These are phyloP conservation scores for Coemansia sp. DNA, from an alignment of 192 early-diverging fungal genomes.

Conservation along the genomic window DNA sequence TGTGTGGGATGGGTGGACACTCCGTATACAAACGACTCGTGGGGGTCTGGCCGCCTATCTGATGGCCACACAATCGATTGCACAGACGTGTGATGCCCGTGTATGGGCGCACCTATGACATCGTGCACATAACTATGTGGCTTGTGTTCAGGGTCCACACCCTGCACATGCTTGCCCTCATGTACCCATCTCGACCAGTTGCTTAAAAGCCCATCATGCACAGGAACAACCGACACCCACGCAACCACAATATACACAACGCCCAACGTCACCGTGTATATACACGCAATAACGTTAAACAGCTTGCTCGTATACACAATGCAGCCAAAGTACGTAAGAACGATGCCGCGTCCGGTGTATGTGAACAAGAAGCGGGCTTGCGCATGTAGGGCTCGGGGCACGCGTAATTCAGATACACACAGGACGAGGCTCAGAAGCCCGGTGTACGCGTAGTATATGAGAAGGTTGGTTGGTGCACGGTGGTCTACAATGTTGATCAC, in stretches of 20 bases:
- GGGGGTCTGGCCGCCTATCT: neutral
- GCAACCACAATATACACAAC: constrained; percentile 57
- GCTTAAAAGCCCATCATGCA: constrained; percentile 42
- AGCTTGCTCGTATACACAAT: constrained; percentile 49
- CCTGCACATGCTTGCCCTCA: constrained; percentile 12
- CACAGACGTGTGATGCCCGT: constrained; percentile 6
- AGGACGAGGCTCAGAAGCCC: constrained; percentile 48
- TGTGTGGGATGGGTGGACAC: constrained; percentile 13
- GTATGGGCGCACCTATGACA: too few relatives aligned
- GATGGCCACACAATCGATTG: constrained; percentile 35
- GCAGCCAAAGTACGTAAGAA: constrained; percentile 63
- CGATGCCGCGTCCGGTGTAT: constrained; percentile 58
- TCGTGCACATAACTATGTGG: neutral
- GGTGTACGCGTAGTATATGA: constrained; percentile 57
- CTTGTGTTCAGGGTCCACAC: neutral
- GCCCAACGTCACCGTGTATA: constrained; percentile 53
- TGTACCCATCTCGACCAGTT: constrained; percentile 47
- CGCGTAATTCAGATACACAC: constrained; percentile 54
- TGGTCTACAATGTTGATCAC: constrained; percentile 43
- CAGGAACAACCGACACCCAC: constrained; percentile 49
- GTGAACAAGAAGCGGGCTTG: constrained; percentile 59
- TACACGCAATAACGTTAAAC: constrained; percentile 55
- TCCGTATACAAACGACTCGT: constrained; percentile 47
- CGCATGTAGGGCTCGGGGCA: constrained; percentile 42
- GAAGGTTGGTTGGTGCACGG: constrained; percentile 48